These are phyloP conservation scores for Porcisia deanei DNA, from an alignment of 208 protist species.

Conservation along the genomic window DNA sequence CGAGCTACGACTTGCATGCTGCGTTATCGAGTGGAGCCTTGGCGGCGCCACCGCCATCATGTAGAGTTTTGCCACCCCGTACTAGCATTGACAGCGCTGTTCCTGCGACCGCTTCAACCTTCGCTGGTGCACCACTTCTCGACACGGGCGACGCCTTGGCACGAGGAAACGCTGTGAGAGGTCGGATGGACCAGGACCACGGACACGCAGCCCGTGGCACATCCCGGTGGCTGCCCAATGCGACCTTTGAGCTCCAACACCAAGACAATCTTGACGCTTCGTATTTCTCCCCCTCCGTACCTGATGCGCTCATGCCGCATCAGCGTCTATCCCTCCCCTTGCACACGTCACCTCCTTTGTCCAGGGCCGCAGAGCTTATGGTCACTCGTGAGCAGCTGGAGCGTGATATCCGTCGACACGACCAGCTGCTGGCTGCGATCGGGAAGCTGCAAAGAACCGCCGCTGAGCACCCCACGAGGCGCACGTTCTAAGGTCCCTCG, in stretches of 20 bases:
- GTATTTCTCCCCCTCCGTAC: background rate
- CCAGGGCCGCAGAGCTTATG: background rate
- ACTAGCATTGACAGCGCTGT: background rate
- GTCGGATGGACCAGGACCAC: background rate
- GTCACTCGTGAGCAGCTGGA: slow-evolving; percentile 50
- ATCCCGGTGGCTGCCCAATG: background rate
- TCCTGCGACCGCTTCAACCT: background rate
- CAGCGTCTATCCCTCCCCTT: background rate
- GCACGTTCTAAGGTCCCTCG: background rate
- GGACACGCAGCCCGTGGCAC: background rate
- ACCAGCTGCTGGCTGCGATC: slow-evolving; percentile 71
- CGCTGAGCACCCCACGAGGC: slow-evolving; percentile 32
- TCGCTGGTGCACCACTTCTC: background rate
- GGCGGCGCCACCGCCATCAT: background rate
- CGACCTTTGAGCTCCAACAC: background rate
- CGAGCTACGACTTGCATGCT: background rate
- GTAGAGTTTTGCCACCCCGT: background rate
- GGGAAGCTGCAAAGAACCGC: slow-evolving; percentile 65
- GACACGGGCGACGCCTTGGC: background rate
- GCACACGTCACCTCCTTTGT: slow-evolving; percentile 1
- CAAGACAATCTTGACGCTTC: background rate
- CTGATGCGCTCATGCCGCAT: background rate
- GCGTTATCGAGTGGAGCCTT: background rate
- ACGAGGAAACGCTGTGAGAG: background rate
- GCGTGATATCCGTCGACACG: slow-evolving; percentile 61